Base-by-base conservation (phyloP, 208 protist species). In the Crithidia brevicula region DNA sequence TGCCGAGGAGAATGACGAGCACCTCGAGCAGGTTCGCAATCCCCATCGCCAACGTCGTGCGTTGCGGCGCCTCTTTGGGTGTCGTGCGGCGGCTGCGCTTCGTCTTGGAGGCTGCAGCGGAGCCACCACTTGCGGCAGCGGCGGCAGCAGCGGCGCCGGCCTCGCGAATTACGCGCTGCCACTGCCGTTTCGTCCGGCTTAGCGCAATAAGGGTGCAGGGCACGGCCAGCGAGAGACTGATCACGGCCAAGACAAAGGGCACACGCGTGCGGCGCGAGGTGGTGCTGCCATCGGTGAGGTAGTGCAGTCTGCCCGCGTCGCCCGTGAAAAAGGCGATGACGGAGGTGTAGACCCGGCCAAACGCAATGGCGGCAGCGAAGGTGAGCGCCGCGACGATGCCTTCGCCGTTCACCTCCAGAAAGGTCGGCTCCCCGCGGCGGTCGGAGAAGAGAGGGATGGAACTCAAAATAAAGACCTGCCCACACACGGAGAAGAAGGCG, bases 321-420 rank as follows among this genome's bases (percentile, higher is more conserved):
- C 33, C 18, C 1, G 38, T 47, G 46, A 88, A 76, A 73, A 85
- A 85, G 23, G 61, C 67, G 11, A 46, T 43, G 16, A 90, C 61
- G 40, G 74, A 53, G 8, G 72, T 73, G 79, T 95, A 91, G 22
- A 81, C 57, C 50, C 85, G 78, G 54, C 71, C 72, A 67, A 92
- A 89, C 6, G 65, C 72, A 40, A 91, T 79, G 1, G 86, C 77
- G 33, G 72, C 72, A 7, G 78, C 56, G 53, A 91, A 92, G 56
- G 77, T 77, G 4, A 92, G 67, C 62, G 90, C 61, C 0, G 86
- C 89, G 8, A 95, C 86, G 46, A 91, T 74, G 30, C 83, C 86
- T 62, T 92, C 89, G 22, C 85, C 83, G 62, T 92, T 92, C 42
- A 89, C 68, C 52, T 92, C 85, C 22, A 95, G 62, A 57, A 91